Conservation (phyloP, 208 protist genomes). For the Leptomonas pyrrhocoris region DNA sequence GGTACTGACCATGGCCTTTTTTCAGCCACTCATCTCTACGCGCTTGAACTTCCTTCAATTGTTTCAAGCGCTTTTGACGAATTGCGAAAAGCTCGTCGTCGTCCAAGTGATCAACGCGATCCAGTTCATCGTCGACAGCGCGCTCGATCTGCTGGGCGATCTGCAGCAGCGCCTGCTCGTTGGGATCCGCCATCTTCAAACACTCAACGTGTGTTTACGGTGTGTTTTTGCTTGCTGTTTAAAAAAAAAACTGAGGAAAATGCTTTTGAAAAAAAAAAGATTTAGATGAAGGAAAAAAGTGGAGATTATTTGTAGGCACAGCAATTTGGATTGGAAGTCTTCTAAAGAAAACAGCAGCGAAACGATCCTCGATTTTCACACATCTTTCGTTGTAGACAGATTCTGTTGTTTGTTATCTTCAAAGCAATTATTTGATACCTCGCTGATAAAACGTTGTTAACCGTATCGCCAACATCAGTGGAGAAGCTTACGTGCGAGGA, state of each 20-base stretch:
- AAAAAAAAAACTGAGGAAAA: background rate
- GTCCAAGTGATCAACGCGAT: constrained; percentile 87
- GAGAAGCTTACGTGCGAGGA: background rate
- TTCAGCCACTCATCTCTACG: constrained; percentile 76
- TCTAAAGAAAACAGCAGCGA: too few relatives aligned
- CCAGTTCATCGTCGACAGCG: constrained; percentile 85
- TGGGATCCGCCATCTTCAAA: constrained; percentile 29
- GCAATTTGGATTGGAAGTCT: too few relatives aligned
- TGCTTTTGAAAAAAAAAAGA: background rate
- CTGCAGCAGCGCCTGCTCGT: constrained; percentile 71
- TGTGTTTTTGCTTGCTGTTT: background rate
- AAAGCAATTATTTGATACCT: too few relatives aligned
- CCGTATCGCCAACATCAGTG: background rate
- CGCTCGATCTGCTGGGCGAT: constrained; percentile 87
- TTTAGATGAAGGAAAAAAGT: constrained; percentile 7
- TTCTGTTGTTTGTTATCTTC: background rate
- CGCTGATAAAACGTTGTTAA: background rate
- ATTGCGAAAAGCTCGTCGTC: constrained; percentile 86
- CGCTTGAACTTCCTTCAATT: constrained; percentile 81
- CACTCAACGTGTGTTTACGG: background rate
- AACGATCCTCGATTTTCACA: too few relatives aligned
- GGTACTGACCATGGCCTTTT: constrained; percentile 86
- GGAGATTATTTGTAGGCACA: background rate
- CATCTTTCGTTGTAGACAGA: too few relatives aligned
- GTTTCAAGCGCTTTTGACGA: constrained; percentile 67